phyloP scores from a whole-genome alignment of 139 green algal genomes.

The Microglena sp. region DNA sequence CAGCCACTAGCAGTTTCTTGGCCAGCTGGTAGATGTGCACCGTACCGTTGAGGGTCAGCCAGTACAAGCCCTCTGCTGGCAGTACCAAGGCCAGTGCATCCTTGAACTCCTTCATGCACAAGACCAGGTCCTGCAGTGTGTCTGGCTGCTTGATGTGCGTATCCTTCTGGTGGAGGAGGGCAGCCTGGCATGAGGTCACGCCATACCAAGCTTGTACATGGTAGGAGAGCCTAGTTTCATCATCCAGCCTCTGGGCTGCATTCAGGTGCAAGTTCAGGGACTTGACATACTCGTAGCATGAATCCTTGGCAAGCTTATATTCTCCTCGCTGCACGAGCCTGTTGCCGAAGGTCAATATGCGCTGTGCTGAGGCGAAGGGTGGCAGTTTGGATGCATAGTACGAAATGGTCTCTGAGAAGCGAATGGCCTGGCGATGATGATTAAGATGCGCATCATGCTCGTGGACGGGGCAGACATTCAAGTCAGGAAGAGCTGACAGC shows the following conservation, averaged over 20 bases:
- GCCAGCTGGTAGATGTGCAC: conserved; percentile 30
- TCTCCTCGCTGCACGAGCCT: conserved; percentile 16
- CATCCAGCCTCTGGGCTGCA: conserved; percentile 24
- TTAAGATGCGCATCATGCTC: conserved; percentile 33
- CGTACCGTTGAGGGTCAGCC: conserved; percentile 40
- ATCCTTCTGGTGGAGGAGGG: conserved; percentile 16
- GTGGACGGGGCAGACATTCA: conserved; percentile 6
- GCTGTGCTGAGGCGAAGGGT: conserved; percentile 23
- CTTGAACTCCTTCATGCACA: conserved; percentile 24
- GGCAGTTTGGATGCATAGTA: conserved; percentile 36
- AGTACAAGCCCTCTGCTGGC: conserved; percentile 38
- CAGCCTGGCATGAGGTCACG: conserved; percentile 21
- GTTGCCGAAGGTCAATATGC: conserved; percentile 27
- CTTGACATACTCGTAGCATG: conserved; percentile 24
- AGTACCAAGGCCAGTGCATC: conserved; percentile 23
- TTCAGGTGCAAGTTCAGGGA: conserved; percentile 14
- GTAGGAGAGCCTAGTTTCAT: conserved; percentile 9
- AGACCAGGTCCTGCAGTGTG: conserved; percentile 25
- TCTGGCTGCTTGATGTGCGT: conserved; percentile 23
- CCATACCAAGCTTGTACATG: conserved; percentile 36
- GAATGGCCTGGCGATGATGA: conserved; percentile 22
- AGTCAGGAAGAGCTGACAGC: conserved; percentile 12
- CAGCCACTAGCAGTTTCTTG: conserved; percentile 27
- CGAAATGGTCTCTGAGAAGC: conserved; percentile 24
- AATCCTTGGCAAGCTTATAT: conserved; percentile 24